Conservation (phyloP, 495 filamentous ascomycete genomes). For the Penicillium soppii region DNA sequence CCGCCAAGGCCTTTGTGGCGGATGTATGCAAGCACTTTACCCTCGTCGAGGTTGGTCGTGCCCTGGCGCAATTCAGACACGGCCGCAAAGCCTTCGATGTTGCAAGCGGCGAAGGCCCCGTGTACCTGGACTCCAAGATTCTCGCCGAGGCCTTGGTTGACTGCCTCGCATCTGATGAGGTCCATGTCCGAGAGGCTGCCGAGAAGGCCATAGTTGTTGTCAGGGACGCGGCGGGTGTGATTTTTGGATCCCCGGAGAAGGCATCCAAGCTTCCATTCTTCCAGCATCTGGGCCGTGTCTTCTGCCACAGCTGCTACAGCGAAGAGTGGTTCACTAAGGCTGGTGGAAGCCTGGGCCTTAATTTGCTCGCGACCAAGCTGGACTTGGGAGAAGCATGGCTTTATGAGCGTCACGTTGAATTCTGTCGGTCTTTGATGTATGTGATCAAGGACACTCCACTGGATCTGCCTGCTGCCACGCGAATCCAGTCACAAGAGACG, state of each 20-base stretch:
- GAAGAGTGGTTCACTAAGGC: slow-evolving; percentile 98
- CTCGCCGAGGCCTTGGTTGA: slow-evolving; percentile 88
- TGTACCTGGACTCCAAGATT: slow-evolving; percentile 79
- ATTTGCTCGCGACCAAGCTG: slow-evolving; percentile 73
- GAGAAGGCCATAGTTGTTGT: slow-evolving; percentile 72
- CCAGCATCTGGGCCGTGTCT: slow-evolving; percentile 70
- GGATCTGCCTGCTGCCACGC: slow-evolving; percentile 84
- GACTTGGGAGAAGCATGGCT: slow-evolving; percentile 85
- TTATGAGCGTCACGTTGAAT: slow-evolving; percentile 73
- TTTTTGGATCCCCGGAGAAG: slow-evolving; percentile 73
- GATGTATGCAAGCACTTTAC: slow-evolving; percentile 88
- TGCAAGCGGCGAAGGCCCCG: slow-evolving; percentile 77
- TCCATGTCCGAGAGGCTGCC: slow-evolving; percentile 78
- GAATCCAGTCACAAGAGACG: slow-evolving; percentile 75
- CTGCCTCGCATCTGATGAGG: slow-evolving; percentile 78
- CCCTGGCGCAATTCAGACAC: slow-evolving; percentile 73
- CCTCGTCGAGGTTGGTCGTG: slow-evolving; percentile 82
- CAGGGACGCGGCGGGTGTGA: slow-evolving; percentile 71
- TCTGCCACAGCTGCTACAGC: slow-evolving; percentile 91
- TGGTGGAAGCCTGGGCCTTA: slow-evolving; percentile 86
- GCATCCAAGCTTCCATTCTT: slow-evolving; percentile 79
- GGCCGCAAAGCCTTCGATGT: slow-evolving; percentile 75
- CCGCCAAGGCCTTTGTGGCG: slow-evolving; percentile 69
- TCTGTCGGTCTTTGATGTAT: slow-evolving; percentile 83
- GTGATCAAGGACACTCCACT: slow-evolving; percentile 96